phyloP scores from a whole-genome alignment of 768 basidiomycete genomes.

The Leccinum uliginosum region DNA sequence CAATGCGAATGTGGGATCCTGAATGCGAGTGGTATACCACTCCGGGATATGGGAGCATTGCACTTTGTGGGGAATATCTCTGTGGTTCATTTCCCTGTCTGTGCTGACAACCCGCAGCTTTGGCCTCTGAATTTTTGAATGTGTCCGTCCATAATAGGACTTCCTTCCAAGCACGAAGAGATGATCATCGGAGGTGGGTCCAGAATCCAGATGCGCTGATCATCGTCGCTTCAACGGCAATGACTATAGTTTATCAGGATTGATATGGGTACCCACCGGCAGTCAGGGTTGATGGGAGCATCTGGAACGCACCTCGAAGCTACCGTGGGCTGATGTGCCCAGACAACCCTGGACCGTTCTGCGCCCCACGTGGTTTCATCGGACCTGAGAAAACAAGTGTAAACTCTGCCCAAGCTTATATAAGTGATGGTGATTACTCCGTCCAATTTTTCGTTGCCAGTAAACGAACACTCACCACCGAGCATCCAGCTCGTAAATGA shows the following conservation, averaged over 20 bases:
- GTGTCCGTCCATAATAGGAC: background rate
- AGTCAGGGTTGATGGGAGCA: too few relatives aligned
- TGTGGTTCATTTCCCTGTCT: background rate
- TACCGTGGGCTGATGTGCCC: background rate
- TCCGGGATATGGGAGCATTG: background rate
- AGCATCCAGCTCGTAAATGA: constrained; percentile 52
- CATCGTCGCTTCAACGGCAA: too few relatives aligned
- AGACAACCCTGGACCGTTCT: too few relatives aligned
- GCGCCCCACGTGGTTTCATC: background rate
- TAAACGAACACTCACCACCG: background rate
- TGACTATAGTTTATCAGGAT: too few relatives aligned
- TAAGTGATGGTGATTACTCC: constrained; percentile 6
- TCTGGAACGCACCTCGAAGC: too few relatives aligned
- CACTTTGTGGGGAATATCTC: background rate
- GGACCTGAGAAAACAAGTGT: constrained; percentile 11
- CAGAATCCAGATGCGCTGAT: too few relatives aligned
- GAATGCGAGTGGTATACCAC: background rate
- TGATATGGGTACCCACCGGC: too few relatives aligned
- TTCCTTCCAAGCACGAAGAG: background rate
- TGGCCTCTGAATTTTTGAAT: background rate
- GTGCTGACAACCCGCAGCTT: background rate
- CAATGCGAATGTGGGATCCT: background rate
- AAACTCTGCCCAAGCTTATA: constrained; percentile 13
- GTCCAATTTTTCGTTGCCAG: background rate
- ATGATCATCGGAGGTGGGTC: too few relatives aligned